phyloP scores from a whole-genome alignment of 2,329 filamentous ascomycete genomes.

The Myriosclerotinia curreyana region DNA sequence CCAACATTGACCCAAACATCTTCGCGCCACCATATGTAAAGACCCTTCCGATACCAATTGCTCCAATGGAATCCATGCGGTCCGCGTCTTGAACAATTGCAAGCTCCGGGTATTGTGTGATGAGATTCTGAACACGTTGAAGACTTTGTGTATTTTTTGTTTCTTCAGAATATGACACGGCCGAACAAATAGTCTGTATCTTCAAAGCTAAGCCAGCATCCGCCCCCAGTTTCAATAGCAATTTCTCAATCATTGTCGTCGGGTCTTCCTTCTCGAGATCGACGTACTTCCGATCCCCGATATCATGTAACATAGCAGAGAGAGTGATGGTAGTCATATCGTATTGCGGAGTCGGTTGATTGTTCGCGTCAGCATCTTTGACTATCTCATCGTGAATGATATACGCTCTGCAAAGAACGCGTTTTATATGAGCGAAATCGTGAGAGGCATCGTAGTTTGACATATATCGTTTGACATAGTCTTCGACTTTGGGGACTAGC shows the following conservation, averaged over 20 bases:
- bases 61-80: constrained; percentile 85
- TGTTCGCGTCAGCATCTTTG: background rate
- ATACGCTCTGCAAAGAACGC: constrained; percentile 67
- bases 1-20: constrained; percentile 52
- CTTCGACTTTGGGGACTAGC: constrained; percentile 53
- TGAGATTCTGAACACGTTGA: constrained; percentile 54
- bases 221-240: constrained; percentile 58
- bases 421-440: constrained; percentile 78
- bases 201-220: constrained; percentile 55
- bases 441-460: constrained; percentile 76
- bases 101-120: constrained; percentile 67
- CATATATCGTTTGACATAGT: constrained; percentile 68
- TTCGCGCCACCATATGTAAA: constrained; percentile 74
- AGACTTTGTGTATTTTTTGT: constrained; percentile 64
- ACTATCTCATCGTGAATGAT: constrained; percentile 41
- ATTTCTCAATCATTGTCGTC: constrained; percentile 51
- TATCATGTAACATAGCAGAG: constrained; percentile 75
- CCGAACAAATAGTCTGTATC: constrained; percentile 69
- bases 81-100: constrained; percentile 91
- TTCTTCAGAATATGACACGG: constrained; percentile 78
- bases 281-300: constrained; percentile 78
- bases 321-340: constrained; percentile 62
- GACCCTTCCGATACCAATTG: constrained; percentile 73
- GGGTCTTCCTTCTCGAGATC: constrained; percentile 46
- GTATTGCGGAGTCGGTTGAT: constrained; percentile 43